Conservation (phyloP, 345 rosid species). For the Brassica rapa region DNA sequence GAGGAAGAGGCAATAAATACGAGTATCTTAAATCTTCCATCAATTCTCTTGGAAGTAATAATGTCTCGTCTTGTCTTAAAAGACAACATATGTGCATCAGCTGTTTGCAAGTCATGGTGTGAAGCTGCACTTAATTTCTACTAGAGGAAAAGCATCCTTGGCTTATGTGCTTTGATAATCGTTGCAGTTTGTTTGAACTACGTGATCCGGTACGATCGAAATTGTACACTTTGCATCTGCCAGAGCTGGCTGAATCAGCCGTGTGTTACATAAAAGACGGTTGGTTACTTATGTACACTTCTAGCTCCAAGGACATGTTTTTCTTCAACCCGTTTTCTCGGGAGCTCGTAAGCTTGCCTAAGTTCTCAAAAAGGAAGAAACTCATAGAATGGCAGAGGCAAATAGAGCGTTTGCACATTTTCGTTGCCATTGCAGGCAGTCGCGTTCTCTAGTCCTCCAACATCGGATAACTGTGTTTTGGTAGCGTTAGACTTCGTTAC, state of each 20-base stretch:
- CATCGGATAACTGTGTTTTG: not conserved
- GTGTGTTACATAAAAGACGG: not conserved
- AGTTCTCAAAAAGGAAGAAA: not conserved
- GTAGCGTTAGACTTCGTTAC: not conserved
- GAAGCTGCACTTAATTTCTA: not conserved
- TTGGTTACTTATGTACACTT: not conserved
- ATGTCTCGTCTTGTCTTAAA: not conserved
- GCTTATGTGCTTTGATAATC: not conserved
- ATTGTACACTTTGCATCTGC: not conserved
- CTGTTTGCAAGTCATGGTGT: not conserved
- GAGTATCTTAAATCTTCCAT: not conserved
- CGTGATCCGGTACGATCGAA: not conserved
- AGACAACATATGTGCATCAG: not conserved
- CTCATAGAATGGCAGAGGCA: no score
- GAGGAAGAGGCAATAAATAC: not conserved
- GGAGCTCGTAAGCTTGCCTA: not conserved
- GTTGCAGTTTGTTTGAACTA: not conserved
- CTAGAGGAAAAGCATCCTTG: not conserved
- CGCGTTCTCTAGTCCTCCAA: not conserved
- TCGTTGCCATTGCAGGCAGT: not conserved
- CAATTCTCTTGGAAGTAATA: not conserved
- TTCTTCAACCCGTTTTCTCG: slow-evolving; percentile 10
- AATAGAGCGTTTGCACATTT: no score
- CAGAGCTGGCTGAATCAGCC: not conserved
- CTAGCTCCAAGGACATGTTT: not conserved